phyloP scores from a whole-genome alignment of 2,329 filamentous ascomycete species.

The Decorospora gaudefroyi region DNA sequence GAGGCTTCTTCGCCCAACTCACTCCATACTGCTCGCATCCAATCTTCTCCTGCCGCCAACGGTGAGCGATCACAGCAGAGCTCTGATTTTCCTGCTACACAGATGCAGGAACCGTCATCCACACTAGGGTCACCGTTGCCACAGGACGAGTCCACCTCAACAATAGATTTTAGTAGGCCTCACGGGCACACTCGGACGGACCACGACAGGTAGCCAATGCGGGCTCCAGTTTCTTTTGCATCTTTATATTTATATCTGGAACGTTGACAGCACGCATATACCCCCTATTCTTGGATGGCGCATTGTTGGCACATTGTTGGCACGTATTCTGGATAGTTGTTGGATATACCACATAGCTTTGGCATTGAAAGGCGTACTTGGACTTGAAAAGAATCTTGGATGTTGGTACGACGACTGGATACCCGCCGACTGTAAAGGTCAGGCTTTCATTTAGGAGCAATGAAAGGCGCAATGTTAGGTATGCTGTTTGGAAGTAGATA shows the following conservation, averaged over 20 bases:
- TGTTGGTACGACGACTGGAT: conserved; percentile 28
- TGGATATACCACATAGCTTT: conserved; percentile 29
- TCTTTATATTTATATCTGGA: conserved; percentile 31
- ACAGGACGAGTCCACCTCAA: conserved; percentile 7
- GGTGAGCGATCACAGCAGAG: conserved; percentile 16
- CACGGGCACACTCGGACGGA: conserved; percentile 28
- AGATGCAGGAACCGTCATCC: conserved; percentile 11
- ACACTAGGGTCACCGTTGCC: conserved; percentile 1
- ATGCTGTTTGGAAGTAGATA: neutral
- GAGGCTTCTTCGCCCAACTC: conserved; percentile 16
- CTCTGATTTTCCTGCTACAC: conserved; percentile 21
- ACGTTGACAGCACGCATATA: conserved; percentile 32
- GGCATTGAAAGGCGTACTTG: conserved; percentile 33
- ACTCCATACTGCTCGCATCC: conserved; percentile 29
- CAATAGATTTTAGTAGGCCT: conserved; percentile 10
- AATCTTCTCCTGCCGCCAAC: conserved; percentile 30
- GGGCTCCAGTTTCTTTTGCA: conserved; percentile 9
- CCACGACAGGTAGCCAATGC: conserved; percentile 36
- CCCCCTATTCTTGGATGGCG: conserved; percentile 26
- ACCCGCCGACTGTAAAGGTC: conserved; percentile 36
- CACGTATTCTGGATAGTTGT: conserved; percentile 12
- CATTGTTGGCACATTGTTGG: conserved; percentile 30
- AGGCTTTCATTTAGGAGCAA: conserved; percentile 20
- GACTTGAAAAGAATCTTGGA: conserved; percentile 19
- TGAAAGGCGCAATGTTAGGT: conserved; percentile 6